These are phyloP conservation scores for Hippophae tibetana DNA, from an alignment of 306 rosid genomes.

Conservation along the genomic window DNA sequence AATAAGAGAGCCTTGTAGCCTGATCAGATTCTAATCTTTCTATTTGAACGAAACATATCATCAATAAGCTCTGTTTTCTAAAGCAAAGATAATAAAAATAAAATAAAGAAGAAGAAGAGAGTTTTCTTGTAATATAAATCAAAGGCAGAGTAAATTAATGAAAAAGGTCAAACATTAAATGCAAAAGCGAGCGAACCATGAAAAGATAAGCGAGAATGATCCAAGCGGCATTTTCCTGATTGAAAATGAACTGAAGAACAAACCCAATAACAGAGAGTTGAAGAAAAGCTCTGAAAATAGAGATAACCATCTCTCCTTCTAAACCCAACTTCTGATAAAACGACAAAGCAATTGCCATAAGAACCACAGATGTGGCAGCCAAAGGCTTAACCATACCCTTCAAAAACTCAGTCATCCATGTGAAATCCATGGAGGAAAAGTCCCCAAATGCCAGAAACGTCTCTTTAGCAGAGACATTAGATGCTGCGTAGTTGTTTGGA, in stretches of 20 bases:
- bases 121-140: background rate
- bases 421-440: conserved; percentile 21
- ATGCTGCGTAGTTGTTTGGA: conserved; percentile 16
- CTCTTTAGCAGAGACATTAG: background rate
- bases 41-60: too few relatives aligned
- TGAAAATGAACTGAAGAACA: conserved; percentile 82
- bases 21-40: too few relatives aligned
- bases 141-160: background rate
- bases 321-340: conserved; percentile 59
- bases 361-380: conserved; percentile 60
- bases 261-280: conserved; percentile 90
- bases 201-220: conserved; percentile 82
- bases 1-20: too few relatives aligned
- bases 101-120: too few relatives aligned
- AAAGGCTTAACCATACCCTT: conserved; percentile 71
- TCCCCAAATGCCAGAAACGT: background rate
- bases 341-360: conserved; percentile 52
- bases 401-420: conserved; percentile 52
- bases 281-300: conserved; percentile 64
- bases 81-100: background rate
- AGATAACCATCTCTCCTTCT: conserved; percentile 59
- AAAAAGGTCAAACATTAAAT: background rate
- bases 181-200: conserved; percentile 40
- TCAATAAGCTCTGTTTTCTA: background rate
- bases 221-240: conserved; percentile 48